Percentiles rank a stretch among this genome's conserved stretches.
phyloP scores from a whole-genome alignment of 2,329 filamentous ascomycete species.

The Colletotrichum kahawae region DNA sequence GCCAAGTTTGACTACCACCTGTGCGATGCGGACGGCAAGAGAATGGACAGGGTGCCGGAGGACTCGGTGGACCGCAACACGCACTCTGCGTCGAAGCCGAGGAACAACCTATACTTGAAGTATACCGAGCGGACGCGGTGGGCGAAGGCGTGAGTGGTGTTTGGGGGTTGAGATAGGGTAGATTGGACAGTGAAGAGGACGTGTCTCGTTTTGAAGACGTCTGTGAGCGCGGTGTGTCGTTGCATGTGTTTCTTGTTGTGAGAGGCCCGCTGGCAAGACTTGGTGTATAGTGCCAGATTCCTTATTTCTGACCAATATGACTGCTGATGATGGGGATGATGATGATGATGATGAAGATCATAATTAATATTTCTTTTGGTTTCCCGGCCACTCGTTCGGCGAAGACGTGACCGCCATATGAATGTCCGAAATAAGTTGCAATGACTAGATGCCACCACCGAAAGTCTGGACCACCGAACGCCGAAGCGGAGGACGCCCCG shows the following conservation, averaged over 20 bases:
- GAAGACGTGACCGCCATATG: neutral
- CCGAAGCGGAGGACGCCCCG: conserved; percentile 9
- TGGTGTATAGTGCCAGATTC: neutral
- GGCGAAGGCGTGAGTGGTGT: neutral
- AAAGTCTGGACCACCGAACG: conserved; percentile 4
- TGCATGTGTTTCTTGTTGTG: neutral
- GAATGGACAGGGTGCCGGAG: conserved; percentile 28
- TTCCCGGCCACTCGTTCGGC: neutral
- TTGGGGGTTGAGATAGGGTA: neutral
- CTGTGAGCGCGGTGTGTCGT: neutral
- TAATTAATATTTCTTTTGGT: neutral
- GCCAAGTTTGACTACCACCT: conserved; percentile 53
- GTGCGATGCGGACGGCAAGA: conserved; percentile 42
- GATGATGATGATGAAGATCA: neutral
- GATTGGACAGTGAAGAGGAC: neutral
- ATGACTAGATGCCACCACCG: neutral
- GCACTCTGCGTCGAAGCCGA: conserved; percentile 44
- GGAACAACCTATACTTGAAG: conserved; percentile 36
- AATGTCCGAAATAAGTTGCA: neutral
- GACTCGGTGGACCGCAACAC: conserved; percentile 36
- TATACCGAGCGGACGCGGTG: conserved; percentile 28
- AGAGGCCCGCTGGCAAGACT: too few relatives aligned
- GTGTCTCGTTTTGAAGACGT: neutral
- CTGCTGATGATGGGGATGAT: too few relatives aligned
- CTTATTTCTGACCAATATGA: neutral